Evolutionary conservation across 805 yeast species (phyloP).

Genomic region (Yamadazyma akitaensis): DNA sequence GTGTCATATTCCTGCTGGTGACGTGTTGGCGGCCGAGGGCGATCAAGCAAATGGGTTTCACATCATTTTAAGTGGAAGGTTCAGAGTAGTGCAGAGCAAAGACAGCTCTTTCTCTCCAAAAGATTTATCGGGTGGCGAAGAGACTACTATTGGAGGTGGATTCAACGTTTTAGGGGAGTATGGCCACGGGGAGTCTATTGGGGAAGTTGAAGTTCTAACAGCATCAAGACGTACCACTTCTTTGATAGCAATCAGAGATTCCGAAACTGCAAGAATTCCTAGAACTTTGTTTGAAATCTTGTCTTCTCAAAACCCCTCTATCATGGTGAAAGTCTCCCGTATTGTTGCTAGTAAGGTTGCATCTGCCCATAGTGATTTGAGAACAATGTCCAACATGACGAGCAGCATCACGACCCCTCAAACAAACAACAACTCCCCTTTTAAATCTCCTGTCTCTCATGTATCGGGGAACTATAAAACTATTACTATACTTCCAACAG

Average conservation of each 20-base stretch:
- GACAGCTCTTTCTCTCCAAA: conserved; percentile 14
- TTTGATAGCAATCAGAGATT: conserved; percentile 83
- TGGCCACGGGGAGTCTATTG: conserved; percentile 93
- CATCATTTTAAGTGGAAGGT: conserved; percentile 82
- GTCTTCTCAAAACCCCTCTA: conserved; percentile 80
- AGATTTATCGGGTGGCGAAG: conserved; percentile 10
- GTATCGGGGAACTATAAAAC: conserved; percentile 64
- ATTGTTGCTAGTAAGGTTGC: conserved; percentile 66
- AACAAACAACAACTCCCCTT: conserved; percentile 13
- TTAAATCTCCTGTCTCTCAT: conserved; percentile 30
- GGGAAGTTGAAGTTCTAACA: conserved; percentile 91
- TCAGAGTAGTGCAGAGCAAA: conserved; percentile 55
- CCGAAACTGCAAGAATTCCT: conserved; percentile 92
- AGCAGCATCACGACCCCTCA: conserved; percentile 11
- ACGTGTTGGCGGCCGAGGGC: conserved; percentile 73
- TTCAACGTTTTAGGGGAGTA: conserved; percentile 61
- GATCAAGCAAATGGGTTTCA: conserved; percentile 89
- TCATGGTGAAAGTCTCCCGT: conserved; percentile 85
- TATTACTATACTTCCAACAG: conserved; percentile 77
- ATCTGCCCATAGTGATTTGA: conserved; percentile 14
- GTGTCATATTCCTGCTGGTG: conserved; percentile 89
- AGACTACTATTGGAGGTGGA: conserved; percentile 16
- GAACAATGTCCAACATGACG: conserved; percentile 7
- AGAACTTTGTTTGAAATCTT: conserved; percentile 82
- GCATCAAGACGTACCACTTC: conserved; percentile 67